These are phyloP conservation scores for Trichoderma hamatum DNA, from an alignment of 2,329 filamentous ascomycete genomes.

Conservation along the genomic window DNA sequence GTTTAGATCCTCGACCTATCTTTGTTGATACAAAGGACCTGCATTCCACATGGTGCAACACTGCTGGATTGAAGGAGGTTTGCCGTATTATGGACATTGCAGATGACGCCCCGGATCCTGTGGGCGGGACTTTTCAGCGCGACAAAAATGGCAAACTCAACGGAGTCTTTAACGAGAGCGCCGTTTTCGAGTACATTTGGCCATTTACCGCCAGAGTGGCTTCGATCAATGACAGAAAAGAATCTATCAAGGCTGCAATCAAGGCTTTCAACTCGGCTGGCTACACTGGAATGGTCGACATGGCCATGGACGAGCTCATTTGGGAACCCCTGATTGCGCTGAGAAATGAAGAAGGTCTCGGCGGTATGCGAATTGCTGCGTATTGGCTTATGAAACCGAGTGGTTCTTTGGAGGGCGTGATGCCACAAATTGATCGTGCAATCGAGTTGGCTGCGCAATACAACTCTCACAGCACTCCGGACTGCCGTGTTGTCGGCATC, in stretches of 20 bases:
- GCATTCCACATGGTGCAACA: conserved; percentile 61
- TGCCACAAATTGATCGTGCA: conserved; percentile 54
- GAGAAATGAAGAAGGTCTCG: conserved; percentile 39
- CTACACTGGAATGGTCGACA: conserved; percentile 60
- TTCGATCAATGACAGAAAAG: conserved; percentile 51
- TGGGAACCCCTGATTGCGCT: conserved; percentile 57
- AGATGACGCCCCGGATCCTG: conserved; percentile 48
- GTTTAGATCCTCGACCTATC: conserved; percentile 57
- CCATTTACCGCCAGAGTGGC: conserved; percentile 55
- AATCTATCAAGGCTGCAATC: conserved; percentile 53
- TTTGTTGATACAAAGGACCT: conserved; percentile 61
- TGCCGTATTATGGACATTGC: conserved; percentile 45
- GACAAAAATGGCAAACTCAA: conserved; percentile 51
- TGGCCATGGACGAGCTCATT: conserved; percentile 63
- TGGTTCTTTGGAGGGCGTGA: conserved; percentile 43
- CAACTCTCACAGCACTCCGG: conserved; percentile 42
- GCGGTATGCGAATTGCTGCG: conserved; percentile 52
- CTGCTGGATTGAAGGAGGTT: conserved; percentile 51
- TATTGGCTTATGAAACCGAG: conserved; percentile 61
- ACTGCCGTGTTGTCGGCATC: conserved; percentile 59
- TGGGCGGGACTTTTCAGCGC: conserved; percentile 56
- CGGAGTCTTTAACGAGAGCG: conserved; percentile 57
- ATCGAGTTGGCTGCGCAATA: conserved; percentile 47
- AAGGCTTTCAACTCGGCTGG: conserved; percentile 54
- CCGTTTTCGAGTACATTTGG: conserved; percentile 57